A percentile compares a stretch with the other conserved stretches of the same genome.
Conservation (phyloP, 352 stramenopile genomes). For the Pythium periplocum region DNA sequence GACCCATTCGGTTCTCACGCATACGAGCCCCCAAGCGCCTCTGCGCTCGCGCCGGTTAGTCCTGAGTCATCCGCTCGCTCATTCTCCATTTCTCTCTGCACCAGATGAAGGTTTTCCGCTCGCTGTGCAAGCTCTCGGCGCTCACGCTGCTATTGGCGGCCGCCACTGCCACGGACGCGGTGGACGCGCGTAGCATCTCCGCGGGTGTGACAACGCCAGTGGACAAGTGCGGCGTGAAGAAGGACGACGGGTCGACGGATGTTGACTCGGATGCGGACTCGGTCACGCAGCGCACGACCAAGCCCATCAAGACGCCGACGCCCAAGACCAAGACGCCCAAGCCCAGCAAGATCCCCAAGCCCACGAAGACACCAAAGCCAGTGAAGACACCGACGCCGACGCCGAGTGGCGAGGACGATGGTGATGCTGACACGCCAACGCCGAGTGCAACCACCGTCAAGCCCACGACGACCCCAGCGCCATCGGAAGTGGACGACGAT, state of each 20-base stretch:
- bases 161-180: background rate
- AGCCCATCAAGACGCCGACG: background rate
- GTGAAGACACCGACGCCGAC: background rate
- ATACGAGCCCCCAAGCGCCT: too few relatives aligned
- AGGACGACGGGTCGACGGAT: constrained; percentile 9
- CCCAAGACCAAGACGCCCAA: too few relatives aligned
- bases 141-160: constrained; percentile 10
- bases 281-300: too few relatives aligned
- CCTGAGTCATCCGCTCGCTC: too few relatives aligned
- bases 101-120: constrained; percentile 10
- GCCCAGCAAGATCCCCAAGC: background rate
- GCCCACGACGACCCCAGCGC: too few relatives aligned
- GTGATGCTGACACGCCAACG: too few relatives aligned
- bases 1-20: too few relatives aligned
- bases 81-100: too few relatives aligned
- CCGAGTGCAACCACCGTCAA: too few relatives aligned
- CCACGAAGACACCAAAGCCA: background rate
- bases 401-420: constrained; percentile 1
- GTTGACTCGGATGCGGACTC: background rate
- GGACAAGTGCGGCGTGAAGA: constrained; percentile 5
- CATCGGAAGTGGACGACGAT: background rate
- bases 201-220: too few relatives aligned
- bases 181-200: background rate
- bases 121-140: constrained; percentile 12
- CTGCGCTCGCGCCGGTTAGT: too few relatives aligned